These are phyloP conservation scores for Trichomonas vaginalis DNA, from an alignment of 208 protist species.

Conservation along the genomic window DNA sequence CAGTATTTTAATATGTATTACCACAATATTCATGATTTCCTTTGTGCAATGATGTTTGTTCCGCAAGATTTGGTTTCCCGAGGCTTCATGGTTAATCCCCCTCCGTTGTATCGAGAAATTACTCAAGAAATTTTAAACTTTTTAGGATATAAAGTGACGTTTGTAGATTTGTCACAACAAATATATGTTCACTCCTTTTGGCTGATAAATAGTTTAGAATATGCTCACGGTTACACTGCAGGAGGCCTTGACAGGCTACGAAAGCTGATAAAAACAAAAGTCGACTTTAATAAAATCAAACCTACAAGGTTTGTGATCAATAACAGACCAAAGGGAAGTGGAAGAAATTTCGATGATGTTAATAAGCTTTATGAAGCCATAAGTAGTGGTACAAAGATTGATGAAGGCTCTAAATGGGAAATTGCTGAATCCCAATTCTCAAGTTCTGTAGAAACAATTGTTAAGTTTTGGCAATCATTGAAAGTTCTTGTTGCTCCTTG, in stretches of 20 bases:
- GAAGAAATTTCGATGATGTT: background rate
- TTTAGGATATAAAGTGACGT: background rate
- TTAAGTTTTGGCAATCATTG: background rate
- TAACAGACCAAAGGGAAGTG: background rate
- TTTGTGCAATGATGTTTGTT: background rate
- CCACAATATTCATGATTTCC: background rate
- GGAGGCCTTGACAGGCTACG: background rate
- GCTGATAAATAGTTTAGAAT: background rate
- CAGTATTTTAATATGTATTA: background rate
- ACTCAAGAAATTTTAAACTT: background rate
- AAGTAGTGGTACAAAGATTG: background rate
- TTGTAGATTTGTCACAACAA: background rate
- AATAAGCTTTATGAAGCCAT: background rate
- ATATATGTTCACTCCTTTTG: background rate
- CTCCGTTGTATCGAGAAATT: background rate
- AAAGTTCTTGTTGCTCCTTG: background rate
- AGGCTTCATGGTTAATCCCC: background rate
- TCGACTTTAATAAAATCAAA: background rate
- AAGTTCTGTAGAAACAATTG: background rate
- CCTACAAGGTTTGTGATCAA: background rate
- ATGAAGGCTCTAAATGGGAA: background rate
- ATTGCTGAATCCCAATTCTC: background rate
- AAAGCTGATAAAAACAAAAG: background rate
- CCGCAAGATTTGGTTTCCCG: background rate
- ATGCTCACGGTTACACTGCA: background rate